phyloP scores from a whole-genome alignment of 345 rosid species.

The Psidium guajava region DNA sequence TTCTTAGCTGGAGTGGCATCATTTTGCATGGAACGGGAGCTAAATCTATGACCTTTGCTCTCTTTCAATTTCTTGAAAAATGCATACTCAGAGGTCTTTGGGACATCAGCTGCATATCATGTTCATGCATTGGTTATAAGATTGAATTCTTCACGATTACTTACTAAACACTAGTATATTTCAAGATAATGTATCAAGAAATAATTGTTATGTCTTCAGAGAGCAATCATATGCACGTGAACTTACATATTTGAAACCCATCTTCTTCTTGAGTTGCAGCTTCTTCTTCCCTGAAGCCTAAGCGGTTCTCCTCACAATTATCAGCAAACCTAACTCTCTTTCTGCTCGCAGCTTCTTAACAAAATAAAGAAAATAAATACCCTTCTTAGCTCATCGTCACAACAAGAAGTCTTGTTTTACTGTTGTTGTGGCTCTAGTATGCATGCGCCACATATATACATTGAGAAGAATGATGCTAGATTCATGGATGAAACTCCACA shows the following conservation, averaged over 20 bases:
- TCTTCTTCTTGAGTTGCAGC: not conserved
- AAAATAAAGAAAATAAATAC: not conserved
- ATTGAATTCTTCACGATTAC: not conserved
- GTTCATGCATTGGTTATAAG: not conserved
- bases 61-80: conserved; percentile 62
- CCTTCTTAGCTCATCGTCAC: not conserved
- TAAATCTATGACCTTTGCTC: conserved; percentile 10
- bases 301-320: conserved; percentile 4
- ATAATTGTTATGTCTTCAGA: not conserved
- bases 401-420: not conserved
- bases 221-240: not conserved
- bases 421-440: not conserved
- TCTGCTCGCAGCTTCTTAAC: conserved; percentile 19
- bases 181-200: not conserved
- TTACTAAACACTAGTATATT: not conserved
- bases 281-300: conserved; percentile 2
- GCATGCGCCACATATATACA: not conserved
- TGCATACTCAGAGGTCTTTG: conserved; percentile 74
- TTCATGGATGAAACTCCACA: not conserved
- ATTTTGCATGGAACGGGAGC: not conserved
- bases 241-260: conserved; percentile 3
- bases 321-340: conserved; percentile 26
- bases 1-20: conserved; percentile 4
- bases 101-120: conserved; percentile 31
- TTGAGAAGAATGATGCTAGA: not conserved